Conservation (phyloP, 495 filamentous ascomycete species). For the Neurospora cerealis region DNA sequence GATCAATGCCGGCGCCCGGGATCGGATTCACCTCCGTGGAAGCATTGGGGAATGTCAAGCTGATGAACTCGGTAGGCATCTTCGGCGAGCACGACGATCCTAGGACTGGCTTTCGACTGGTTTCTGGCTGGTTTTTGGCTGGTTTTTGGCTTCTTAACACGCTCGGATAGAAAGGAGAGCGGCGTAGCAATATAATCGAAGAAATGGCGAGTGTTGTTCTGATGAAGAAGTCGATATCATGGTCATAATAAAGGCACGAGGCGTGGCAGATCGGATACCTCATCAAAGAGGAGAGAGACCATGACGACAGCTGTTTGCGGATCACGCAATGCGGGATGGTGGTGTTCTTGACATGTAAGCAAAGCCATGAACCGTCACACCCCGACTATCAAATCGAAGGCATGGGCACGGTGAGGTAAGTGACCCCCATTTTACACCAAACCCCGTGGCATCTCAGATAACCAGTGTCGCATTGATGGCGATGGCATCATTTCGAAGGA, state of each 20-base stretch:
- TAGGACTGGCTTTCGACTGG: not conserved
- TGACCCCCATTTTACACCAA: not conserved
- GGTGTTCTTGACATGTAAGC: not conserved
- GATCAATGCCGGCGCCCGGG: constrained; percentile 35
- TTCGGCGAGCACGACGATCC: not conserved
- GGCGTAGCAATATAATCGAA: not conserved
- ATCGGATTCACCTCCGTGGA: constrained; percentile 43
- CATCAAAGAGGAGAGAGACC: not conserved
- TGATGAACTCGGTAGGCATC: constrained; percentile 48
- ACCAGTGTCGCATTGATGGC: not conserved
- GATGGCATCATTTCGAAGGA: not conserved
- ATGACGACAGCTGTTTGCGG: not conserved
- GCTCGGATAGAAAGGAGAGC: not conserved
- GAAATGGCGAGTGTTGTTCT: not conserved
- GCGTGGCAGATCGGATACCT: not conserved
- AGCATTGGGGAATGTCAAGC: constrained; percentile 38
- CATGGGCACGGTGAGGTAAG: not conserved
- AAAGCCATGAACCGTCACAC: not conserved
- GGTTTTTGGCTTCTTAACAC: not conserved
- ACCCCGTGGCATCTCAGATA: not conserved
- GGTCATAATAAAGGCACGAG: not conserved
- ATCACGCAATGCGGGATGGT: not conserved
- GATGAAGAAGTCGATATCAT: not conserved
- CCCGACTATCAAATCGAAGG: not conserved
- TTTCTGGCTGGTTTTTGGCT: not conserved